Percentiles rank a stretch among this genome's conserved stretches.
Evolutionary conservation across 2,329 filamentous ascomycete species (phyloP).

Genomic region (Cercospora zeina): DNA sequence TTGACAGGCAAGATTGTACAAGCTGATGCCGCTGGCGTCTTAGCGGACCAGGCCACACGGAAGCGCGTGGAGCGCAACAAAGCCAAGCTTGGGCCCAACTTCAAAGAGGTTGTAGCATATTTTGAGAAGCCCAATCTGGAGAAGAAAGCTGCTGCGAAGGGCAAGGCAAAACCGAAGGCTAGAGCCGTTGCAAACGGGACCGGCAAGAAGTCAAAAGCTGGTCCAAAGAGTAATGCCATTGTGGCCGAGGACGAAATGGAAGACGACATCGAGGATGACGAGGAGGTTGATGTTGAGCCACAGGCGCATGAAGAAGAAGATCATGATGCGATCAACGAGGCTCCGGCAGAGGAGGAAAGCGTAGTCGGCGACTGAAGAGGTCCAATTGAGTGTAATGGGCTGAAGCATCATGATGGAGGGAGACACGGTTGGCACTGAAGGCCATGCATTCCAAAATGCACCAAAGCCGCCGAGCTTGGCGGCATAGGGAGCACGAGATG

Average conservation of each 20-base stretch:
- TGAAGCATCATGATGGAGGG: neutral
- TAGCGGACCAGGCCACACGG: constrained; percentile 68
- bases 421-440: neutral
- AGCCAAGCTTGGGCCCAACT: constrained; percentile 76
- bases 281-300: constrained; percentile 38
- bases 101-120: constrained; percentile 78
- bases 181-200: constrained; percentile 43
- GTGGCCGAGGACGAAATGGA: constrained; percentile 46
- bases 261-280: constrained; percentile 46
- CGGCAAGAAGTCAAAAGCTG: constrained; percentile 46
- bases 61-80: constrained; percentile 77
- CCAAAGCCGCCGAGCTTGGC: neutral
- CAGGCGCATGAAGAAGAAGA: constrained; percentile 32
- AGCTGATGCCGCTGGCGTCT: constrained; percentile 70
- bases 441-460: neutral
- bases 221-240: constrained; percentile 44
- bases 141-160: constrained; percentile 52
- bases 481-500: neutral
- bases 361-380: constrained; percentile 43
- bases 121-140: constrained; percentile 61
- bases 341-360: constrained; percentile 41
- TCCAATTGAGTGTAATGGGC: neutral
- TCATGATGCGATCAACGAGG: constrained; percentile 40
- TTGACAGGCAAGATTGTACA: constrained; percentile 82
- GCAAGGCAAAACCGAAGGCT: constrained; percentile 44